Percentiles rank a stretch among this genome's conserved stretches.
Evolutionary conservation across 441 rosid genomes (phyloP).

Genomic region (Euphorbia schlechtendalii): DNA sequence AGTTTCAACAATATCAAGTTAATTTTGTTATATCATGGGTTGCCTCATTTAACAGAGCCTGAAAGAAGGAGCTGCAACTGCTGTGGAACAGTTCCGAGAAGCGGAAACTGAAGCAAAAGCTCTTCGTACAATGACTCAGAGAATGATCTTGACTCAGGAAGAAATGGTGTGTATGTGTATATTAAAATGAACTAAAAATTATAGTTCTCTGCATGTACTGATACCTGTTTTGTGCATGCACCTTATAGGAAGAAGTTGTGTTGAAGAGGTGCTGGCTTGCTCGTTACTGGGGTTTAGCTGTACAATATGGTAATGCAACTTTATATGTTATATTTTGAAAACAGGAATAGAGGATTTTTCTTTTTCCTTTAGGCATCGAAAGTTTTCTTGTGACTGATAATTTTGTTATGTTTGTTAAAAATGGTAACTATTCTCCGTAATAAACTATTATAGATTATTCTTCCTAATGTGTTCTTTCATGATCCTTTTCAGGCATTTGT

Average conservation of each 20-base stretch:
- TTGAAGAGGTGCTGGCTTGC: constrained; percentile 99
- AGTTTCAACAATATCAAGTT: constrained; percentile 15
- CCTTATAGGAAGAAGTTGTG: constrained; percentile 89
- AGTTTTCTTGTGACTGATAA: neutral
- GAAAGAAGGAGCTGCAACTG: constrained; percentile 56
- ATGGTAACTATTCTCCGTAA: neutral
- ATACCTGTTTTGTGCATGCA: constrained; percentile 23
- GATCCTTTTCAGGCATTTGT: constrained; percentile 57
- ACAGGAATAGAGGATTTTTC: constrained; percentile 6
- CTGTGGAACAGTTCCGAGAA: constrained; percentile 56
- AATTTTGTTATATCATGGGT: constrained; percentile 13
- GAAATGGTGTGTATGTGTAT: constrained; percentile 62
- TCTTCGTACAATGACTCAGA: constrained; percentile 70
- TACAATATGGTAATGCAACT: constrained; percentile 59
- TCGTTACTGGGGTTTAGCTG: constrained; percentile 93
- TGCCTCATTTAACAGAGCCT: constrained; percentile 38
- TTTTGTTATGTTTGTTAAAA: neutral
- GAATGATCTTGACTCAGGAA: constrained; percentile 90
- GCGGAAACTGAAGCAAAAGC: constrained; percentile 77
- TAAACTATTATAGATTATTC: neutral
- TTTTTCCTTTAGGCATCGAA: neutral
- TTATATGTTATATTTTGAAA: constrained; percentile 6
- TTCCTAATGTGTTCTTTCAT: constrained; percentile 19
- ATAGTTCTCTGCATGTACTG: constrained; percentile 13
- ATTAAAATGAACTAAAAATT: constrained; percentile 14